Base-by-base conservation (phyloP, 805 yeast genomes). In the Brettanomyces sp. region DNA sequence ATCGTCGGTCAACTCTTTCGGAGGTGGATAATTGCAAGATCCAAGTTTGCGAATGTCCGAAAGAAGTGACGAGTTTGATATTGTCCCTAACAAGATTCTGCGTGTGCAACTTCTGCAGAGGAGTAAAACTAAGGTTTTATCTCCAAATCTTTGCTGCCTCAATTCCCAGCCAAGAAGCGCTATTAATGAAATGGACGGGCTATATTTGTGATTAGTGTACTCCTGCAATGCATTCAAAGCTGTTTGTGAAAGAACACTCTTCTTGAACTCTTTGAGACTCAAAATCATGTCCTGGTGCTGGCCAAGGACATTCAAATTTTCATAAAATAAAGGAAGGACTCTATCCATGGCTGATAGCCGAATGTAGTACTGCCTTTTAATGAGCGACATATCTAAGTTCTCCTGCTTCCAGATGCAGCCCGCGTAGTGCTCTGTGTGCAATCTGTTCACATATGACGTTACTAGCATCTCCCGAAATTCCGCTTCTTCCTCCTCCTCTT, bases 91-190 rank as follows among this genome's bases (percentile, higher is more conserved):
- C 13, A 65, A 46, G 2, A 68, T 55, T 6, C 73, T 54, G 48
- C 72, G 53, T 2, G 65, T 62, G 47, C 72, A 69, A 35, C 58
- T 60, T 14, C 53, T 44, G 42, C 72, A 68, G 18, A 49, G 49
- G 35, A 68, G 47, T 1, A 69, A 47, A 3, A 56, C 45, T 25
- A 65, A 47, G 6, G 54, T 56, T 7, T 56, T 56, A 12, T 52
- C 40, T 0, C 59, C 57, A 32, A 57, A 58, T 12, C 46, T 48
- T 33, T 62, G 65, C 11, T 53, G 52, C 41, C 54, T 59, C 11
- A 66, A 47, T 21, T 55, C 60, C 73, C 73, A 69, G 1, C 73
- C 72, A 5, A 68, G 50, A 12, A 68, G 43, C 2, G 62, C 53
- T 4, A 64, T 36, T 33, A 56, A 48, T 11, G 57, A 18, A 1